Evolutionary conservation across 768 basidiomycete genomes (phyloP).

Genomic region (Rhizopogon sp.): DNA sequence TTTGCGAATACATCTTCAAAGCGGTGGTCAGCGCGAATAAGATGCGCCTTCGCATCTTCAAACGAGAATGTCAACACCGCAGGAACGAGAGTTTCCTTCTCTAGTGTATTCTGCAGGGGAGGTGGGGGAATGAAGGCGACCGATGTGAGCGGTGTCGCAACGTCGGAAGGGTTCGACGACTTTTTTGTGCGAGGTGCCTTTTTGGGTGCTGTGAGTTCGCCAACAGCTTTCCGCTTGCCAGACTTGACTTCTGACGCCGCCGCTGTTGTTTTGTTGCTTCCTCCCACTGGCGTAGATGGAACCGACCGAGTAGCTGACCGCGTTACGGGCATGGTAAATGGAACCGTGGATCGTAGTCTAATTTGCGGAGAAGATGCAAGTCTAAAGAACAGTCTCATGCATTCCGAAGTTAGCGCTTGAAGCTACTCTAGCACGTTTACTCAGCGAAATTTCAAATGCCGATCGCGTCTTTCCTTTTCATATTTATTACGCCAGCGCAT

Average conservation of each 20-base stretch:
- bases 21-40: constrained; percentile 60
- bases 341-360: background rate
- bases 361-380: background rate
- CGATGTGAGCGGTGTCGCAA: background rate
- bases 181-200: constrained; percentile 4
- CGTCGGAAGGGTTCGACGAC: background rate
- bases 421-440: too few species aligned
- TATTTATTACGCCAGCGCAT: too few species aligned
- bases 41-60: constrained; percentile 67
- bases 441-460: too few species aligned
- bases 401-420: too few species aligned
- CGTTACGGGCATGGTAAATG: constrained; percentile 29
- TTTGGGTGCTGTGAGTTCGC: background rate
- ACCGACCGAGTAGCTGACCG: constrained; percentile 25
- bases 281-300: background rate
- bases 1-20: constrained; percentile 65
- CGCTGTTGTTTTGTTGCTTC: background rate
- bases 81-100: constrained; percentile 44
- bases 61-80: constrained; percentile 74
- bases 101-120: constrained; percentile 1
- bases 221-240: constrained; percentile 15
- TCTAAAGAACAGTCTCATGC: background rate
- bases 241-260: background rate
- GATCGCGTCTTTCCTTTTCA: too few species aligned
- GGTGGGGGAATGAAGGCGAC: background rate